Evolutionary conservation across 2,329 filamentous ascomycete genomes (phyloP).

Genomic region (Monosporascus sp.): DNA sequence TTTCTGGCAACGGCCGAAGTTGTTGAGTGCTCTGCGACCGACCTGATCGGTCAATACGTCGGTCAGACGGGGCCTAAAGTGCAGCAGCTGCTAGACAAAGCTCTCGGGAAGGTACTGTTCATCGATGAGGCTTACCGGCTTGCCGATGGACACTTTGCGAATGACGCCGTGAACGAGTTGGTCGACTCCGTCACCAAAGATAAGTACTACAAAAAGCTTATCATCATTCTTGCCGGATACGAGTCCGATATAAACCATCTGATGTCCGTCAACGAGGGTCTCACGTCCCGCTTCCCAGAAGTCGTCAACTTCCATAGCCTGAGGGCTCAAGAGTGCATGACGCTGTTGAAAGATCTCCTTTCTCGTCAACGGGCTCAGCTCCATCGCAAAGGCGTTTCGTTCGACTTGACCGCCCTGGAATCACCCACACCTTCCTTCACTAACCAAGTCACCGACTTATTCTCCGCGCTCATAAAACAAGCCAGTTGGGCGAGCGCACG

Average conservation of each 20-base stretch:
- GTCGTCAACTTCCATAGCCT: conserved; percentile 49
- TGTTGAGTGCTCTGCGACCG: conserved; percentile 58
- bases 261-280: conserved; percentile 55
- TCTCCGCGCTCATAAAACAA: conserved; percentile 36
- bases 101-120: conserved; percentile 61
- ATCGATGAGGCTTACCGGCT: conserved; percentile 70
- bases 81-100: conserved; percentile 43
- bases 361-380: conserved; percentile 19
- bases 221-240: conserved; percentile 66
- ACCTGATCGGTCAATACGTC: conserved; percentile 61
- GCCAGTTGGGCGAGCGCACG: conserved; percentile 58
- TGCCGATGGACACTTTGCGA: conserved; percentile 48
- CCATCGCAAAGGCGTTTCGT: conserved; percentile 15
- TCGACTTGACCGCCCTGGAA: conserved; percentile 1
- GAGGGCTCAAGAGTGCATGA: conserved; percentile 34
- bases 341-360: conserved; percentile 32
- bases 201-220: conserved; percentile 50
- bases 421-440: conserved; percentile 15
- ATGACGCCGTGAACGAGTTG: conserved; percentile 48
- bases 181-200: conserved; percentile 48
- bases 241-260: conserved; percentile 59
- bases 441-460: conserved; percentile 21
- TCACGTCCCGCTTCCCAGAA: conserved; percentile 61
- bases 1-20: conserved; percentile 57
- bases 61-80: conserved; percentile 68